These are phyloP conservation scores for Epichloe aotearoae DNA, from an alignment of 2,329 filamentous ascomycete genomes.

Conservation along the genomic window DNA sequence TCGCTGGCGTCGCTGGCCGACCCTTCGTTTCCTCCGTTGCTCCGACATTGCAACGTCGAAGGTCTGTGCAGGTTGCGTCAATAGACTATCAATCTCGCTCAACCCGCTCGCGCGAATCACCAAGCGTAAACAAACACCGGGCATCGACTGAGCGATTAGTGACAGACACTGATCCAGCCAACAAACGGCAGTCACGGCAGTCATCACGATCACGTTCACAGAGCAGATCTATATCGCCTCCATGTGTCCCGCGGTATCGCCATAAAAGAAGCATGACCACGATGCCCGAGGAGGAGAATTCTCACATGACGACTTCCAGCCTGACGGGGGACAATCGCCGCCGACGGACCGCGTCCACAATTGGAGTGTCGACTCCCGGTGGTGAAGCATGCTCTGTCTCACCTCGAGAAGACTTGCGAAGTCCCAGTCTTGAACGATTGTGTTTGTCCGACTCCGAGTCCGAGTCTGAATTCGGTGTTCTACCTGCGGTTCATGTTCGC, in stretches of 20 bases:
- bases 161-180: neutral
- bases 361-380: neutral
- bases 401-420: neutral
- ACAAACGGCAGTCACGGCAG: conserved; percentile 3
- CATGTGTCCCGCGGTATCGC: conserved; percentile 6
- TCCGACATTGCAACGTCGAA: neutral
- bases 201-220: neutral
- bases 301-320: neutral
- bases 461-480: neutral
- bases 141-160: neutral
- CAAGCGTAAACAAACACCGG: neutral
- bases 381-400: neutral
- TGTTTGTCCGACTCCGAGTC: neutral
- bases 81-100: neutral
- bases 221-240: conserved; percentile 6
- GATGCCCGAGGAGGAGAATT: neutral
- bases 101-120: neutral
- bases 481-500: neutral
- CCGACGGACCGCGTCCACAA: neutral
- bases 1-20: neutral
- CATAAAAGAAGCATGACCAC: neutral
- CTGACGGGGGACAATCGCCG: neutral
- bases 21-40: neutral
- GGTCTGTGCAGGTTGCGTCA: neutral
- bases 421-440: neutral